Evolutionary conservation across 192 early-diverging fungal genomes (phyloP), one percentile per base, ranked within the genome.

Genomic region (Entophlyctis luteolus): DNA sequence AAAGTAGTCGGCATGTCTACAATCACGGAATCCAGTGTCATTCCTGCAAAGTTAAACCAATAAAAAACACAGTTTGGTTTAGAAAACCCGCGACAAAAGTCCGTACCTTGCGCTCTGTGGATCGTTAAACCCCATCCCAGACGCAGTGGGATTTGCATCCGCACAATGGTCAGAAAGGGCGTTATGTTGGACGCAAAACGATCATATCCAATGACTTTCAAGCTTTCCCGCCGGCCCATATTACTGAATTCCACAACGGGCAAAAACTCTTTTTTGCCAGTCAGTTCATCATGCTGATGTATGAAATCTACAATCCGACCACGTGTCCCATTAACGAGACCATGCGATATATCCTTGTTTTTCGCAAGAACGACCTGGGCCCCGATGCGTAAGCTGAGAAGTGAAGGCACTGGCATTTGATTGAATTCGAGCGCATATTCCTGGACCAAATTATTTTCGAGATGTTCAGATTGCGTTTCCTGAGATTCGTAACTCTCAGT

Each of bases 51-150:
- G 10, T 53, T 27, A 53, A 23, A 16, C 14, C 25, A 20, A 53
- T 25, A 34, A 0, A 56, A 42, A 42, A 59, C 37, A 37, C 4
- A 42, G 14, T 56, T 52, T 20, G n/a, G n/a, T n/a, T n/a, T n/a
- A n/a, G n/a, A n/a, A n/a, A n/a, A n/a, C n/a, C n/a, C n/a, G n/a
- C n/a, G n/a, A n/a, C n/a, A n/a, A 42, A 42, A 42, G n/a, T 18
- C 31, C 55, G 14, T 8, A 59, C 80, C 81, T 70, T 83, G 81
- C 31, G 39, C 23, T 45, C 76, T 68, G 62, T 83, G 81, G 10
- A 83, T 71, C 34, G 81, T 83, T 37, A 83, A 34, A 0, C 72
- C 81, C 79, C 79, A 83, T 10, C 75, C 81, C 33, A 81, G 60
- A 27, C 28, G 57, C 48, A 83, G 62, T 20, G 81, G 81, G 14